Evolutionary conservation across 2,329 filamentous ascomycete species (phyloP).

Genomic region (Gliomastix tumulicola): DNA sequence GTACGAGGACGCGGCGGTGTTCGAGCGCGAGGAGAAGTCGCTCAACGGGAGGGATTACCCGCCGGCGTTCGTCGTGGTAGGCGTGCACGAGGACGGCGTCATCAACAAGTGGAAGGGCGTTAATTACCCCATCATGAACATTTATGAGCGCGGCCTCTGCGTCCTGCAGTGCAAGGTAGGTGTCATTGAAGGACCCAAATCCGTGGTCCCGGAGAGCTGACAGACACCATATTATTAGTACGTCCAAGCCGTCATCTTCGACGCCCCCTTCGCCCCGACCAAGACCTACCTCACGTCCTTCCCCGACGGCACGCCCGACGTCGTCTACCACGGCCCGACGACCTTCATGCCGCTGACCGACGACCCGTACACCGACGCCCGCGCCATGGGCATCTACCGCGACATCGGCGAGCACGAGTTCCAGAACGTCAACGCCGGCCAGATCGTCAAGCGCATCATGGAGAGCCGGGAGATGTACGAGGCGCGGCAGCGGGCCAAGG

Average conservation of each 20-base stretch:
- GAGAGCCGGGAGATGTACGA: conserved; percentile 83
- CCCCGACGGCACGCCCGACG: conserved; percentile 67
- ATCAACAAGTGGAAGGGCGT: conserved; percentile 96
- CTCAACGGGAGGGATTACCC: conserved; percentile 61
- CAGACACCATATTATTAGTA: too few relatives aligned
- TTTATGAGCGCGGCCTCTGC: conserved; percentile 91
- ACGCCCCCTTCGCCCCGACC: conserved; percentile 82
- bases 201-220: too few relatives aligned
- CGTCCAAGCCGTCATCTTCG: conserved; percentile 81
- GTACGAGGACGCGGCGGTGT: conserved; percentile 59
- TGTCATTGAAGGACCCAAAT: too few relatives aligned
- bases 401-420: conserved; percentile 75
- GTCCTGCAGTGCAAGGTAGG: conserved; percentile 87
- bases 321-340: conserved; percentile 94
- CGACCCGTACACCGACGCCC: conserved; percentile 75
- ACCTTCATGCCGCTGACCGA: conserved; percentile 77
- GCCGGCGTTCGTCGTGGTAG: conserved; percentile 83
- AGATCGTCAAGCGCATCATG: conserved; percentile 88
- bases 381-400: conserved; percentile 75
- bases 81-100: conserved; percentile 88
- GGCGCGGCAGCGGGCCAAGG: conserved; percentile 83
- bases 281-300: conserved; percentile 67
- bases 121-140: conserved; percentile 99
- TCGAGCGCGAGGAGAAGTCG: conserved; percentile 52
- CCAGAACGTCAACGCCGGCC: conserved; percentile 80